Evolutionary conservation across 1,284 basidiomycete genomes (phyloP).

Genomic region (Ceratobasidium sp.): DNA sequence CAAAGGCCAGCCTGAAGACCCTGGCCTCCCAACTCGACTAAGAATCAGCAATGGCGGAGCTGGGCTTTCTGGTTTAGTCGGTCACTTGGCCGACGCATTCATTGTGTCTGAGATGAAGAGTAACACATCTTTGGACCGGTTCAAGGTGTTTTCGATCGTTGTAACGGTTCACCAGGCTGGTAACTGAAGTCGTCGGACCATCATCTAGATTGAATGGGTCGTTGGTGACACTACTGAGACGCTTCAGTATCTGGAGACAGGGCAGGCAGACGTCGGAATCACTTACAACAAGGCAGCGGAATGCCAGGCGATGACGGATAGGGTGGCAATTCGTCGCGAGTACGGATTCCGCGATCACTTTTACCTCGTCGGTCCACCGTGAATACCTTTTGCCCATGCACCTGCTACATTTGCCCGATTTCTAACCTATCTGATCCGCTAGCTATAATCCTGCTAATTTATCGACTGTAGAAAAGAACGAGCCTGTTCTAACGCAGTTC

Average conservation of each 20-base stretch:
- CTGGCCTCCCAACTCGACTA: constrained; percentile 50
- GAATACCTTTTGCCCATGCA: neutral
- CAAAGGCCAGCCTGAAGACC: neutral
- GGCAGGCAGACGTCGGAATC: constrained; percentile 59
- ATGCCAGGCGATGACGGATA: constrained; percentile 51
- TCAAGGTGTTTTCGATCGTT: constrained; percentile 50
- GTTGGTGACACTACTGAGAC: constrained; percentile 63
- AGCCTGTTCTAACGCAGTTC: constrained; percentile 56
- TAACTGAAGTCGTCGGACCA: no score
- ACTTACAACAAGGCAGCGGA: constrained; percentile 65
- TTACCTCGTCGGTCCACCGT: constrained; percentile 55
- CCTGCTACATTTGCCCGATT: neutral
- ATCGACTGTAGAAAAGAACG: neutral
- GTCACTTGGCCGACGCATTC: constrained; percentile 60
- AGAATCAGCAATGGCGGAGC: constrained; percentile 63
- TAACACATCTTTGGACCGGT: constrained; percentile 50
- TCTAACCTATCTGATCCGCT: neutral
- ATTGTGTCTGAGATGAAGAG: constrained; percentile 55
- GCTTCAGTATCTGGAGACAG: constrained; percentile 55
- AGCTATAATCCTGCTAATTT: constrained; percentile 53
- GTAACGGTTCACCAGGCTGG: neutral
- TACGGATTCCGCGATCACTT: constrained; percentile 62
- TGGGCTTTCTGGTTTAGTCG: constrained; percentile 61
- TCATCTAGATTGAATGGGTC: constrained; percentile 61
- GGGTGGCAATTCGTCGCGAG: constrained; percentile 51